These are phyloP conservation scores for Salisapilia sapeloensis DNA, from an alignment of 352 stramenopile genomes.

Conservation along the genomic window DNA sequence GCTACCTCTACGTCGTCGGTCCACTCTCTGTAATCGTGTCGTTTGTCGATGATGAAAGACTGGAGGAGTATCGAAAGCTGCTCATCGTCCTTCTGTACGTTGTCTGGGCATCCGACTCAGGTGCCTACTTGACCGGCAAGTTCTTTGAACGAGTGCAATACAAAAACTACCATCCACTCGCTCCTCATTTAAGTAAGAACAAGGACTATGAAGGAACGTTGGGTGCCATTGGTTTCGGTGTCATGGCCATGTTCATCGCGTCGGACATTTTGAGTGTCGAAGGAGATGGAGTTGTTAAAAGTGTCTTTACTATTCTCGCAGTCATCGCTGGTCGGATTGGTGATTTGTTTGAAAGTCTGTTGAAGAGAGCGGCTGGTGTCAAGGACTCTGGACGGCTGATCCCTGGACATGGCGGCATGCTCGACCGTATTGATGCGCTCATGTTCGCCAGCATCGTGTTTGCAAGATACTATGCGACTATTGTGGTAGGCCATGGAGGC, in stretches of 20 bases:
- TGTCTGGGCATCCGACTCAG: constrained; percentile 80
- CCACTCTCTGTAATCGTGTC: constrained; percentile 39
- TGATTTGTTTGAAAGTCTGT: constrained; percentile 90
- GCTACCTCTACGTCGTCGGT: constrained; percentile 55
- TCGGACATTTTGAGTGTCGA: constrained; percentile 50
- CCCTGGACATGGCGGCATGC: constrained; percentile 89
- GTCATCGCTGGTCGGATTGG: constrained; percentile 87
- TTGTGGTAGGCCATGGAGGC: no score
- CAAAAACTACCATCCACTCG: constrained; percentile 63
- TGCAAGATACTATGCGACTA: constrained; percentile 34
- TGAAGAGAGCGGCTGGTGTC: constrained; percentile 89
- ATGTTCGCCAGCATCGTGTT: constrained; percentile 81
- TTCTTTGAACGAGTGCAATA: constrained; percentile 79
- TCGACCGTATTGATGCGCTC: constrained; percentile 92
- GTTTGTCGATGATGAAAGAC: constrained; percentile 41
- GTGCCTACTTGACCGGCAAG: constrained; percentile 87
- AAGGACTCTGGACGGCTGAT: constrained; percentile 94
- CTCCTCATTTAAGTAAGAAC: constrained; percentile 85
- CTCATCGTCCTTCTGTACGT: constrained; percentile 55
- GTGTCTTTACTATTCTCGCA: constrained; percentile 78
- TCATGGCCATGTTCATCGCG: constrained; percentile 78
- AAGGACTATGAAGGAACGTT: constrained; percentile 93
- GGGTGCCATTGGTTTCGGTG: constrained; percentile 61
- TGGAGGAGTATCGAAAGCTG: constrained; percentile 34
- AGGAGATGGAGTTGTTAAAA: constrained; percentile 57